Evolutionary conservation across 2,329 filamentous ascomycete genomes (phyloP).

Genomic region (Apiospora kogelbergensis): DNA sequence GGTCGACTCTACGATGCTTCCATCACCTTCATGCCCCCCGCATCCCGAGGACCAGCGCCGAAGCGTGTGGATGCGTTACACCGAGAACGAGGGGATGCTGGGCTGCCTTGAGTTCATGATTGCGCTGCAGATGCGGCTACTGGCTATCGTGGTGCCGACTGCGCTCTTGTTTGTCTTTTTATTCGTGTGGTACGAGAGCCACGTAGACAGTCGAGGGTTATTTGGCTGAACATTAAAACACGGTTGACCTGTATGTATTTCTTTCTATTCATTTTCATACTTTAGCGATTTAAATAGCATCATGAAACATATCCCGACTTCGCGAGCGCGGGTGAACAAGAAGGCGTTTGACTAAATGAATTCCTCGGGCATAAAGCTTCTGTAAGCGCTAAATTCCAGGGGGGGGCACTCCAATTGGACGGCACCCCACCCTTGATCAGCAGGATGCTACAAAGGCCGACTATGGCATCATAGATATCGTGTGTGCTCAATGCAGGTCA

Average conservation of each 20-base stretch:
- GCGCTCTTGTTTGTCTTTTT: constrained; percentile 18
- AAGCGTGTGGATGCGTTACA: constrained; percentile 13
- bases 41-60: not conserved
- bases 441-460: not conserved
- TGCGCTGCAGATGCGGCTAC: constrained; percentile 20
- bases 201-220: not conserved
- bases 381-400: not conserved
- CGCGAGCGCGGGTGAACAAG: not conserved
- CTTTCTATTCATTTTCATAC: too few relatives aligned
- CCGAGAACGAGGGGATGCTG: constrained; percentile 15
- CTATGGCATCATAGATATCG: not conserved
- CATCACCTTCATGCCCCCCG: not conserved
- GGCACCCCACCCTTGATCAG: not conserved
- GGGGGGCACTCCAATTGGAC: not conserved
- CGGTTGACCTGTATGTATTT: not conserved
- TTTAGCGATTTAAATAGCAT: too few relatives aligned
- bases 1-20: not conserved
- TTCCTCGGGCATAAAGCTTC: too few relatives aligned
- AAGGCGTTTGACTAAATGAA: not conserved
- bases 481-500: not conserved
- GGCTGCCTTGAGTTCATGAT: constrained; percentile 19
- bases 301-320: not conserved
- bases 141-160: constrained; percentile 18
- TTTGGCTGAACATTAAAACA: not conserved
- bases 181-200: not conserved